Percentiles rank a stretch among this genome's conserved stretches.
These are phyloP conservation scores for Starmerella floris DNA, from an alignment of 805 yeast genomes.

Conservation along the genomic window DNA sequence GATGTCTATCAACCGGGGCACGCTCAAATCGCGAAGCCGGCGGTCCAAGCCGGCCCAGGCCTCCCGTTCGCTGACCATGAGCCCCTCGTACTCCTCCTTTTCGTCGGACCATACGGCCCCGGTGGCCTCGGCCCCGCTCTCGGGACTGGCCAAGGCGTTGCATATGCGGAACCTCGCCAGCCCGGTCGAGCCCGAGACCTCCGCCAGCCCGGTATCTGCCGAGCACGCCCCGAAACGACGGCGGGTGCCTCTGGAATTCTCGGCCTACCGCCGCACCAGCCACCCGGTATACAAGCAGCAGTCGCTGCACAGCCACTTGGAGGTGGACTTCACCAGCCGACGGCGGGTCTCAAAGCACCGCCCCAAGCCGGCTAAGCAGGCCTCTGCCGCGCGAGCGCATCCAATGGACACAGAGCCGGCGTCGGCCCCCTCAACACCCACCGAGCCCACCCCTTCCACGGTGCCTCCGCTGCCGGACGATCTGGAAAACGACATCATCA, in stretches of 20 bases:
- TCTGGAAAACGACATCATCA: slow-evolving; percentile 14
- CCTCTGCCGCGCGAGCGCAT: too few species aligned
- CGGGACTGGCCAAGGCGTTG: slow-evolving; percentile 3
- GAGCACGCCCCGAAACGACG: background rate
- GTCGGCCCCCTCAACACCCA: too few species aligned
- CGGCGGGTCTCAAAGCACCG: slow-evolving; percentile 3
- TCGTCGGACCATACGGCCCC: background rate
- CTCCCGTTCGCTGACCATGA: background rate
- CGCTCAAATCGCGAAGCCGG: slow-evolving; percentile 3
- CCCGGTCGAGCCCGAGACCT: too few species aligned
- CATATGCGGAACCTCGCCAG: background rate
- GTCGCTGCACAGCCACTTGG: slow-evolving; percentile 11
- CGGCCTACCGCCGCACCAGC: slow-evolving; percentile 11
- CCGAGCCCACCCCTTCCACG: too few species aligned
- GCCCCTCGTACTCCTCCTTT: background rate
- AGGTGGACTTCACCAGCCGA: slow-evolving; percentile 8
- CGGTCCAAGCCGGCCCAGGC: background rate
- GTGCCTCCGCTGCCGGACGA: too few species aligned
- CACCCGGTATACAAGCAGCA: slow-evolving; percentile 14
- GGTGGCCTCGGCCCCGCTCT: background rate
- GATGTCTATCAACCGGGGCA: background rate
- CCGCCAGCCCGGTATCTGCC: background rate
- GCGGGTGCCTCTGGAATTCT: background rate
- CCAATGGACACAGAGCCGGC: too few species aligned
- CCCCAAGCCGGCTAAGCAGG: too few species aligned